phyloP scores from a whole-genome alignment of 495 filamentous ascomycete genomes.

The Evansstolkia leycettana region DNA sequence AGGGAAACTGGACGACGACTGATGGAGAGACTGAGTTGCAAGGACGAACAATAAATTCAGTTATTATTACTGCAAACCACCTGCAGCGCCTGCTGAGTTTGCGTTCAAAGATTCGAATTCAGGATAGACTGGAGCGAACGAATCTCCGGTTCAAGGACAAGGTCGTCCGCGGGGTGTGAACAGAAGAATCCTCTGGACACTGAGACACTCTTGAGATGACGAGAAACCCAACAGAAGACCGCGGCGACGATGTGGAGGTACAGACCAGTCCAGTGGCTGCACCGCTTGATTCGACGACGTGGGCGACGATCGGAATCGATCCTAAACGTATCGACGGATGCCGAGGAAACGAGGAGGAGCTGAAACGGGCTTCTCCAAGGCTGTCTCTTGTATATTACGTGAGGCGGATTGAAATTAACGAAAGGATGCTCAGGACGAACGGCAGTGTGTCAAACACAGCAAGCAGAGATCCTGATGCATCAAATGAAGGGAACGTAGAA shows the following conservation, averaged over 20 bases:
- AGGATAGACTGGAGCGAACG: conserved; percentile 8
- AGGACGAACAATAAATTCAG: conserved; percentile 28
- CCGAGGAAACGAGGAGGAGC: background rate
- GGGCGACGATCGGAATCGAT: conserved; percentile 12
- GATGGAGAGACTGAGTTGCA: background rate
- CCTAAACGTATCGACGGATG: conserved; percentile 14
- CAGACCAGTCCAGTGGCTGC: conserved; percentile 43
- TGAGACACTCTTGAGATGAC: background rate
- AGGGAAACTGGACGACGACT: conserved; percentile 1
- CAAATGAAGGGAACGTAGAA: conserved; percentile 16
- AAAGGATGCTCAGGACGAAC: conserved; percentile 26
- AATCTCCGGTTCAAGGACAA: conserved; percentile 1
- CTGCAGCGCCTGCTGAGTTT: conserved; percentile 92
- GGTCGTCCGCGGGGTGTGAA: too few species aligned
- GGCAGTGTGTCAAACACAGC: conserved; percentile 41
- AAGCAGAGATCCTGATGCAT: conserved; percentile 19
- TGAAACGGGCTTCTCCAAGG: background rate
- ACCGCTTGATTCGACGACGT: conserved; percentile 17
- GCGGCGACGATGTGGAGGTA: conserved; percentile 14
- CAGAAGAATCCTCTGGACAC: too few species aligned
- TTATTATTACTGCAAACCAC: conserved; percentile 45
- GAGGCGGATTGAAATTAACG: conserved; percentile 10
- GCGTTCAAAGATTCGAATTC: conserved; percentile 21
- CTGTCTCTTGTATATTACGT: background rate
- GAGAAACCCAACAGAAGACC: conserved; percentile 5